Evolutionary conservation across 2,329 filamentous ascomycete genomes (phyloP), one percentile per base, ranked within the genome.

Genomic region (Arthrobotrys entomopaga): DNA sequence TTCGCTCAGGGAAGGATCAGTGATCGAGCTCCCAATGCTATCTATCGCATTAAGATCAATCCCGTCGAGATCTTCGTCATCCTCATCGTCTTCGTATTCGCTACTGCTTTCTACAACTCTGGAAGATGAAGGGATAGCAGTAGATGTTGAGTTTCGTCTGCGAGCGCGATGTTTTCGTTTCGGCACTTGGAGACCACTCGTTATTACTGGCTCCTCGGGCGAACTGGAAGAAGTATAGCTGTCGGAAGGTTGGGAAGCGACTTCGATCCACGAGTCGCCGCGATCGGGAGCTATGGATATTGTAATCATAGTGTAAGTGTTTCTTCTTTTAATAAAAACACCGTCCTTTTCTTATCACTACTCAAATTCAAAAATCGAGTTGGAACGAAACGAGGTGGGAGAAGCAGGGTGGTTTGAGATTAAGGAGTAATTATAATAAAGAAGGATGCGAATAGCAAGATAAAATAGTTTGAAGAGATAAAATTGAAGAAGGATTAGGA

Each of bases 241-340:
- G 54, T 78, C 77, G 0, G 94, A 97, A 6, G 94, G 93, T 78
- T 95, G 92, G 2, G 94, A 97, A 53, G 91, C 88, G 74, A 99
- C 89, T 81, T 99, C 94, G 78, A 98, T 88, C 95, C 95, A 99
- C 7, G 95, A 97, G 83, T 98, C 95, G 38, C 66, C 70, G 57
- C 70, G 70, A 43, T 74, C 70, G 54, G 67, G 70, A 34, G 70
- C 70, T 74, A 74, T 59, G 43, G 63, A 64, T 43, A 74, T 56
- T 16, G 63, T 67, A 42, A 74, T 74, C 70, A 74, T 74, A 53
- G 42, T 64, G 70, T 67, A 65, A 65, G 58, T 42, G 24, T 50
- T 61, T 61, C 8, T 20, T 40, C 20, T 24, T 50, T 42, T 50
- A 11, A n/a, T 20, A 50, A 50, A 50, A 46, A 46, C 16, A 34